Evolutionary conservation across 2,329 filamentous ascomycete species (phyloP).

Genomic region (Madurella fahalii): DNA sequence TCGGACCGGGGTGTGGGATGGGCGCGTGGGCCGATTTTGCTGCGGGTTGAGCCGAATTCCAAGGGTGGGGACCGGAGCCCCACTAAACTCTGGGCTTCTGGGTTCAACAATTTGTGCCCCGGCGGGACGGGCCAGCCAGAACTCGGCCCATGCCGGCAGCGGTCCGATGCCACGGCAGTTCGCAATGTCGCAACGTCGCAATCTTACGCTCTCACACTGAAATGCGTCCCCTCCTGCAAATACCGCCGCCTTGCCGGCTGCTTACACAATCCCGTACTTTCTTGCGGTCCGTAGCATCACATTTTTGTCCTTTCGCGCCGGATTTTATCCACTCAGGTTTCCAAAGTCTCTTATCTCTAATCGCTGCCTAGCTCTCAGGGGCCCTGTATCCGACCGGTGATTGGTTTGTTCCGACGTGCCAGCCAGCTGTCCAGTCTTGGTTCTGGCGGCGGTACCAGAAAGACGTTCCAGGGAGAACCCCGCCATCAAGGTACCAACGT

Average conservation of each 20-base stretch:
- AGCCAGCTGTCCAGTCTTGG: no score
- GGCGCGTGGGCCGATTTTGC: conserved; percentile 20
- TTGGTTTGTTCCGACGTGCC: no score
- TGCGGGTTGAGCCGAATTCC: conserved; percentile 16
- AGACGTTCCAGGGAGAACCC: conserved; percentile 7
- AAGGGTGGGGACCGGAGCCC: conserved; percentile 5
- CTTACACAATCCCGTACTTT: neutral
- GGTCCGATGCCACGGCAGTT: conserved; percentile 13
- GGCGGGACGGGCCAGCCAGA: neutral
- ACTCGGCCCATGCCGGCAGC: neutral
- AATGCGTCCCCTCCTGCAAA: neutral
- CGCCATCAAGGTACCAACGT: neutral
- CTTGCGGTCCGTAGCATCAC: neutral
- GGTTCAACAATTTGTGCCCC: conserved; percentile 15
- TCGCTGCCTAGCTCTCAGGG: neutral
- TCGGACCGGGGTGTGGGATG: conserved; percentile 6
- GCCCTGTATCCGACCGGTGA: neutral
- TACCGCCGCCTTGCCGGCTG: neutral
- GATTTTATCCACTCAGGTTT: neutral
- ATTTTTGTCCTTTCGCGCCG: neutral
- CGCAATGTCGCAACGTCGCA: neutral
- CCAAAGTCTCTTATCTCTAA: neutral
- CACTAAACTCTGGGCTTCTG: neutral
- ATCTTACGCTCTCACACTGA: no score
- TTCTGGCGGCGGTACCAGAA: conserved; percentile 10